phyloP scores from a whole-genome alignment of 2,329 filamentous ascomycete species.

The Eutypa lata region DNA sequence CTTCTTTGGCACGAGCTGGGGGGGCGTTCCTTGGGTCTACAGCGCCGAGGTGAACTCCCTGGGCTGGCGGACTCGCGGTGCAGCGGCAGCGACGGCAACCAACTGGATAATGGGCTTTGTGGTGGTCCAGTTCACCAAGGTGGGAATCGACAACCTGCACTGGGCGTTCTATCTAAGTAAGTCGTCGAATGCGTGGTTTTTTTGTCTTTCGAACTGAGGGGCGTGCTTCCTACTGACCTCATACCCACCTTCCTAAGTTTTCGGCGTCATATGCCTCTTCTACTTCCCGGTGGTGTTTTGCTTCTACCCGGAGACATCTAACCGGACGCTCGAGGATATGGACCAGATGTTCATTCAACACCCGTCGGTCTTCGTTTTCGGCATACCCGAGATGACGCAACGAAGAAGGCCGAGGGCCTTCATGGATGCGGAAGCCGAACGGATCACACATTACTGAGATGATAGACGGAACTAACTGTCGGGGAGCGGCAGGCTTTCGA shows the following conservation, averaged over 20 bases:
- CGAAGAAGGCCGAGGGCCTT: slow-evolving; percentile 14
- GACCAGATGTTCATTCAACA: slow-evolving; percentile 21
- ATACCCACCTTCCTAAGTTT: no score
- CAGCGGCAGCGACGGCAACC: slow-evolving; percentile 41
- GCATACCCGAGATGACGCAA: slow-evolving; percentile 17
- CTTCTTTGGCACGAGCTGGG: slow-evolving; percentile 34
- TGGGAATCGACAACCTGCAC: slow-evolving; percentile 35
- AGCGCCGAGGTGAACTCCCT: slow-evolving; percentile 40
- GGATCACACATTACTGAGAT: slow-evolving; percentile 4
- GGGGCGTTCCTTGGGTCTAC: slow-evolving; percentile 37
- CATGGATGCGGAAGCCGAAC: slow-evolving; percentile 13
- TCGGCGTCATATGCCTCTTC: slow-evolving; percentile 19
- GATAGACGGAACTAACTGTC: no score
- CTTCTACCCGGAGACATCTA: slow-evolving; percentile 43
- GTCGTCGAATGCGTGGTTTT: slow-evolving; percentile 5
- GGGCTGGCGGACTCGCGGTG: slow-evolving; percentile 38
- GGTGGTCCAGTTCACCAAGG: slow-evolving; percentile 42
- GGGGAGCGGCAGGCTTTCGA: no score
- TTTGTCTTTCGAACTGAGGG: no score
- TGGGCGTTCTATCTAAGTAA: slow-evolving; percentile 42
- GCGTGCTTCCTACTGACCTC: no score
- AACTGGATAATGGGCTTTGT: slow-evolving; percentile 43
- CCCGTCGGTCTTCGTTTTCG: slow-evolving; percentile 17
- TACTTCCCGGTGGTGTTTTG: slow-evolving; percentile 38
- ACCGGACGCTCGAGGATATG: slow-evolving; percentile 51